Evolutionary conservation across 345 rosid genomes (phyloP).

Genomic region (Lenwebbia sp.): DNA sequence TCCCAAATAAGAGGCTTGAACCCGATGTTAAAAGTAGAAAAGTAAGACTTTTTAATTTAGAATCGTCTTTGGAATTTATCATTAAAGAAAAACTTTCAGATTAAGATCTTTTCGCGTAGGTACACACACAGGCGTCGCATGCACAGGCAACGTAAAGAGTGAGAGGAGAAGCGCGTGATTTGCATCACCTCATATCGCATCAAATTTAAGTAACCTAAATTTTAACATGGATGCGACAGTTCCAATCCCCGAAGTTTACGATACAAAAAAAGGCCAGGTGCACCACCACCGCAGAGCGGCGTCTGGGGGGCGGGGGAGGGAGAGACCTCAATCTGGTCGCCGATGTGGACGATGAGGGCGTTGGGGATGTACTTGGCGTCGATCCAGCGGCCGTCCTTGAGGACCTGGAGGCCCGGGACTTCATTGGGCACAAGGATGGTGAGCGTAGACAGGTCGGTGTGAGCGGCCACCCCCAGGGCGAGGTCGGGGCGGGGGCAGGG

Average conservation of each 20-base stretch:
- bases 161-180: no score
- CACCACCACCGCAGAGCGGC: neutral
- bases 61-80: neutral
- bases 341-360: constrained; percentile 69
- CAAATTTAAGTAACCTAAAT: neutral
- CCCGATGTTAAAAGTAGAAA: neutral
- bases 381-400: constrained; percentile 58
- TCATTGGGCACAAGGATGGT: constrained; percentile 81
- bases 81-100: neutral
- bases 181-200: no score
- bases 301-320: neutral
- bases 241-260: neutral
- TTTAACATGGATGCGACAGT: neutral
- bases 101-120: neutral
- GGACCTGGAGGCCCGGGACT: constrained; percentile 79
- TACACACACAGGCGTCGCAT: neutral
- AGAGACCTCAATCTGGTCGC: constrained; percentile 81
- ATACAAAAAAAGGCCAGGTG: neutral
- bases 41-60: neutral
- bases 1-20: neutral
- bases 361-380: constrained; percentile 59
- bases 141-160: no score
- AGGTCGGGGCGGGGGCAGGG: constrained; percentile 91
- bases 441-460: constrained; percentile 62
- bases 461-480: constrained; percentile 68